Evolutionary conservation across 2,329 filamentous ascomycete species (phyloP).

Genomic region (Aspergillus nomiae): DNA sequence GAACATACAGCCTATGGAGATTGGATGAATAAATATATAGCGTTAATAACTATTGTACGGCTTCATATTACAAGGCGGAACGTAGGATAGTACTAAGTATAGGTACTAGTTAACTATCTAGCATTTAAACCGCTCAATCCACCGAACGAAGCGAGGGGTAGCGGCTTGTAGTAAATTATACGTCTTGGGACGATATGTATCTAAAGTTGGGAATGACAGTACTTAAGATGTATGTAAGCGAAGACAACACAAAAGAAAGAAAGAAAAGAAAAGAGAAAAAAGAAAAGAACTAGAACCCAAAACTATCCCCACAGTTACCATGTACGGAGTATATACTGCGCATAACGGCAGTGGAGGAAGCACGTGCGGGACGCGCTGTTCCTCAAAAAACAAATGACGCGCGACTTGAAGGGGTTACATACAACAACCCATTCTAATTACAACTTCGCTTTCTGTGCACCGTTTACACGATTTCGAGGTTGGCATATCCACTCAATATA

Average conservation of each 20-base stretch:
- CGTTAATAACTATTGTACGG: background rate
- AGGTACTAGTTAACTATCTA: background rate
- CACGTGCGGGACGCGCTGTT: background rate
- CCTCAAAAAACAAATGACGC: background rate
- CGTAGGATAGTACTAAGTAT: background rate
- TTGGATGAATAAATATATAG: background rate
- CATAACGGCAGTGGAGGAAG: background rate
- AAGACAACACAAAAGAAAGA: background rate
- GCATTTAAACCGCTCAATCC: background rate
- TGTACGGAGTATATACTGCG: background rate
- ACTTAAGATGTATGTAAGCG: background rate
- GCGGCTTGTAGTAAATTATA: background rate
- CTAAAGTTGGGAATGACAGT: background rate
- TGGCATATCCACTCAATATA: background rate
- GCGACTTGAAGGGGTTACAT: background rate
- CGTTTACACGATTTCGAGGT: background rate
- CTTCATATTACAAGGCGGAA: background rate
- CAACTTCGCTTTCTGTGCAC: background rate
- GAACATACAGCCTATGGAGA: background rate
- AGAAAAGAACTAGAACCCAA: too few species aligned
- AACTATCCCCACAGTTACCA: too few species aligned
- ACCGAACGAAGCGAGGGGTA: background rate
- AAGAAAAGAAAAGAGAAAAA: background rate
- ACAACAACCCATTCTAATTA: background rate
- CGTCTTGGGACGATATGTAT: background rate